A percentile compares a stretch with the other conserved stretches of the same genome.
Evolutionary conservation across 139 green algal species (phyloP).

Genomic region (Auxenochlorella pyrenoidosa): DNA sequence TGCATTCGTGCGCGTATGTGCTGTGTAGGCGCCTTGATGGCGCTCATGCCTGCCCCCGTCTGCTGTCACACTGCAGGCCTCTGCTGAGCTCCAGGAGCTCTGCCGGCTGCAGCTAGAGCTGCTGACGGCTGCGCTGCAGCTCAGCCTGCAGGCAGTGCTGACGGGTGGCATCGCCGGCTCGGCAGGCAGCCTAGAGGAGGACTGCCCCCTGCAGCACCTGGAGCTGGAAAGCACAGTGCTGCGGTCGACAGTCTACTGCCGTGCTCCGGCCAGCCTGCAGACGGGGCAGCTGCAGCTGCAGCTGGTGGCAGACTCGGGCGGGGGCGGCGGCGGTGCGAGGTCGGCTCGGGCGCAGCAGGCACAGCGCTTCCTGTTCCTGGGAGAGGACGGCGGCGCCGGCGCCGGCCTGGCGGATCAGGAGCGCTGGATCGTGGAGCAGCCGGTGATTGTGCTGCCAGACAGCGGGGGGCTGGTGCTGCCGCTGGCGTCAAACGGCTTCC

Average conservation of each 20-base stretch:
- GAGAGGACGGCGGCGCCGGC: constrained; percentile 14
- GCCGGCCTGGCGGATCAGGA: constrained; percentile 47
- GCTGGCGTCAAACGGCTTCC: constrained; percentile 53
- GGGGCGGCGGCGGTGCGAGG: background rate
- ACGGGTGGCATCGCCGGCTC: background rate
- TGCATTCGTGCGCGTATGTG: too few species aligned
- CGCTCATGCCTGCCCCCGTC: background rate
- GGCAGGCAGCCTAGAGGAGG: constrained; percentile 1
- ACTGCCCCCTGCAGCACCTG: background rate
- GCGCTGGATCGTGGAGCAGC: constrained; percentile 57
- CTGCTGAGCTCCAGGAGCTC: constrained; percentile 34
- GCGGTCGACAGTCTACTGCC: constrained; percentile 30
- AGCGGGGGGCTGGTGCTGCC: constrained; percentile 68
- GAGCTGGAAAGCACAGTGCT: background rate
- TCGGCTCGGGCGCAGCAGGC: background rate
- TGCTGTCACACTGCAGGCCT: background rate
- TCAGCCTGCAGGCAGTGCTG: constrained; percentile 29
- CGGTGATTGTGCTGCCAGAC: constrained; percentile 68
- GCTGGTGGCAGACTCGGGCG: constrained; percentile 34
- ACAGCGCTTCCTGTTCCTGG: constrained; percentile 37
- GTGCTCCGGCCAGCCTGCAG: constrained; percentile 39
- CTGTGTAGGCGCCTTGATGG: background rate
- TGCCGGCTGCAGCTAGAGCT: constrained; percentile 39
- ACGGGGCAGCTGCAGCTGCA: constrained; percentile 47
- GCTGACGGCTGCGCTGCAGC: constrained; percentile 29